Percentiles rank a stretch among this genome's conserved stretches.
Evolutionary conservation across 306 rosid species (phyloP).

Genomic region (Pyrus pyrifolia): DNA sequence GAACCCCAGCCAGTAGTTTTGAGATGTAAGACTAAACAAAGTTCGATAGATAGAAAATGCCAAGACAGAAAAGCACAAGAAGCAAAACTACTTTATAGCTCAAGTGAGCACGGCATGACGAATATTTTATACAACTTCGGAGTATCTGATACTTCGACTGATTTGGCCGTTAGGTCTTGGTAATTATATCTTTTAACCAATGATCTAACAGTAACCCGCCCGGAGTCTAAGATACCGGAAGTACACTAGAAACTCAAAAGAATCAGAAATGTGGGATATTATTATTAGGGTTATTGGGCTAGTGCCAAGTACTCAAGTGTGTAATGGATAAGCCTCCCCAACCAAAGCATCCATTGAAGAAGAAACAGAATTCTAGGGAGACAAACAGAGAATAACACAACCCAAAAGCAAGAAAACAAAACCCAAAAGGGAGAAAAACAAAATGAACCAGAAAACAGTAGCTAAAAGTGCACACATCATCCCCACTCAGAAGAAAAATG

Average conservation of each 20-base stretch:
- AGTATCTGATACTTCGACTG: background rate
- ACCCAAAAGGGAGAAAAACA: slow-evolving; percentile 5
- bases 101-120: slow-evolving; percentile 3
- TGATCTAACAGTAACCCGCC: background rate
- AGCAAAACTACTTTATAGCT: background rate
- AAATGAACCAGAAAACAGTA: slow-evolving; percentile 5
- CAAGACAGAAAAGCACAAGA: slow-evolving; percentile 33
- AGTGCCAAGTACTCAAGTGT: slow-evolving; percentile 14
- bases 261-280: background rate
- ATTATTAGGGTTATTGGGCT: background rate
- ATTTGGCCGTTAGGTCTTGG: background rate
- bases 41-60: slow-evolving; percentile 24
- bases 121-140: too few relatives aligned
- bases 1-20: slow-evolving; percentile 23
- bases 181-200: background rate
- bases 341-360: slow-evolving; percentile 4
- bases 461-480: slow-evolving; percentile 4
- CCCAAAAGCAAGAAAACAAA: slow-evolving; percentile 1
- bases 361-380: slow-evolving; percentile 3
- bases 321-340: slow-evolving; percentile 15
- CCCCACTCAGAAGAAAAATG: slow-evolving; percentile 16
- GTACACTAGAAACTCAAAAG: background rate
- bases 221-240: background rate
- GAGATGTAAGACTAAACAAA: slow-evolving; percentile 5
- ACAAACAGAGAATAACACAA: background rate